phyloP scores from a whole-genome alignment of 1,284 basidiomycete species.

The Sphaerobolus stellatus region DNA sequence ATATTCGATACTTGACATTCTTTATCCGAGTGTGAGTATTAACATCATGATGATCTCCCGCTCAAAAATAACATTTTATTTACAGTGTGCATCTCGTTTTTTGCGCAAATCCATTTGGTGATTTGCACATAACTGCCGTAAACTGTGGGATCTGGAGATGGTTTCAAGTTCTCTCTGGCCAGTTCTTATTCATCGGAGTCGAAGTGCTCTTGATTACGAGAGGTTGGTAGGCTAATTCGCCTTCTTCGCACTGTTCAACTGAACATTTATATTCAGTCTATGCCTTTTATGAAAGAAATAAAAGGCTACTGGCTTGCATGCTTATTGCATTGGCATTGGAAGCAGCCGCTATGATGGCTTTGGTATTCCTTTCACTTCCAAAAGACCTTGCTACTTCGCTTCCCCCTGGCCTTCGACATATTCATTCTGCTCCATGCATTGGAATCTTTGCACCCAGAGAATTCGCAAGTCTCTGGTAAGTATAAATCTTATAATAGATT shows the following conservation, averaged over 20 bases:
- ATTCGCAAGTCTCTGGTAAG: conserved; percentile 11
- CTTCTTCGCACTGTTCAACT: background rate
- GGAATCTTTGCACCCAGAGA: conserved; percentile 3
- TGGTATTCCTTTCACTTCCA: conserved; percentile 6
- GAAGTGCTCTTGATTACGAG: background rate
- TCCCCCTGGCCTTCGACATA: background rate
- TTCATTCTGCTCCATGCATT: conserved; percentile 10
- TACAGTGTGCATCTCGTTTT: background rate
- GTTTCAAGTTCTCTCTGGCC: background rate
- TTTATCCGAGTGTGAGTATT: conserved; percentile 8
- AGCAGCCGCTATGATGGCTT: conserved; percentile 3
- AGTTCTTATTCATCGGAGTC: background rate
- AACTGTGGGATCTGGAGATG: background rate
- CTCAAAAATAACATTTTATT: background rate
- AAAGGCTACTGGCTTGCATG: background rate
- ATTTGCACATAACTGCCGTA: background rate
- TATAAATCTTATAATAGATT: background rate
- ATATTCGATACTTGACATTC: conserved; percentile 10
- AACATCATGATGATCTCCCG: background rate
- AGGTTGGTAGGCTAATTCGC: background rate
- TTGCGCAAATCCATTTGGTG: background rate
- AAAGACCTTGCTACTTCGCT: background rate
- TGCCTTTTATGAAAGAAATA: conserved; percentile 7
- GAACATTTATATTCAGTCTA: background rate
- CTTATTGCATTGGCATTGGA: conserved; percentile 4